Base-by-base conservation (phyloP, 2,329 filamentous ascomycete genomes). In the Elsinoe ampelina region DNA sequence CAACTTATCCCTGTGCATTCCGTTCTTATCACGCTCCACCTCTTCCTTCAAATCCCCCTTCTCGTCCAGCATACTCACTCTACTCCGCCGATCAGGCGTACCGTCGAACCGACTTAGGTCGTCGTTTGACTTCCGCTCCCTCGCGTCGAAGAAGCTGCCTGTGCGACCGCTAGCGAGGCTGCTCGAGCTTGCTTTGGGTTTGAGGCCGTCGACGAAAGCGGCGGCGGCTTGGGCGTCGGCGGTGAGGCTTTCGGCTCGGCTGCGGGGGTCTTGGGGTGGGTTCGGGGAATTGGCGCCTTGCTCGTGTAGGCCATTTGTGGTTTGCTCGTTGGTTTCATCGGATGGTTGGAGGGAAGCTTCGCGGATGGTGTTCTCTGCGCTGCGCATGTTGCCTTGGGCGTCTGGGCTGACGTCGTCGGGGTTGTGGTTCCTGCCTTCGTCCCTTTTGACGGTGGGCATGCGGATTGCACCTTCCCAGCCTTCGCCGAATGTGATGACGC, bases 401-500 rank as follows among this genome's bases (percentile, higher is more conserved):
- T 45, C 41, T 50, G 45, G 45, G 5, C 45, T 15, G n/a, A 36
- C 45, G 13, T 50, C 45, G 19, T 50, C 45, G 13, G n/a, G 8
- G 45, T 50, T 7, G 15, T 50, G 15, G 15, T 39, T 26, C 11
- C 45, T 43, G n/a, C 52, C 38, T 26, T 55, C 39, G 7, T 55
- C 52, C 5, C 50, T 19, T 22, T 38, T 38, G 10, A 56, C 48
- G 11, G 48, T 47, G 6, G 54, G 54, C 39, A 56, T 56, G 48
- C 63, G 63, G 63, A 70, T 69, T 26, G 64, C 65, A 43, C 69
- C 68, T 15, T 80, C 85, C 75, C 95, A 84, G 64, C 95, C 92
- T n/a, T 85, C 84, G 7, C 91, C 90, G 68, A 98, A 95, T n/a
- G 89, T 95, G 63, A 98, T 89, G 57, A 98, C 88, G 1, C 90